Evolutionary conservation across 2,329 filamentous ascomycete species (phyloP), one percentile per base, ranked within the genome.

Genomic region (Calonectria leucothoes): DNA sequence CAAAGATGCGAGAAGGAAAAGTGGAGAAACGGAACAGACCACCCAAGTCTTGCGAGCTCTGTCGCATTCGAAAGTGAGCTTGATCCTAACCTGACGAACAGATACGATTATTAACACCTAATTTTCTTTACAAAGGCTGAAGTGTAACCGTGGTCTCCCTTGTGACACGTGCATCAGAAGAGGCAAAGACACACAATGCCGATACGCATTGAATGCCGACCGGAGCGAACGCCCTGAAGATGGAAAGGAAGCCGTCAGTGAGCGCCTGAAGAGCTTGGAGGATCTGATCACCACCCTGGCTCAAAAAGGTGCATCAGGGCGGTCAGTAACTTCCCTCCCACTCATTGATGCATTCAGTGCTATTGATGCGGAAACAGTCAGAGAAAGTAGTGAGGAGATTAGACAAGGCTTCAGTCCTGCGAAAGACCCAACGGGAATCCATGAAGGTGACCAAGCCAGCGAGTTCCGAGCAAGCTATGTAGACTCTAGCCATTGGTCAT

Each of bases 41-140:
- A 10, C 83, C 83, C 4, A 79, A 81, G 17, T 84, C 82, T 1
- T 84, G 83, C 42, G 82, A 84, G 71, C 81, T 79, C 3, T 84
- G 83, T 61, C 81, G 83, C 15, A 71, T 75, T 6, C 80, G 82
- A 63, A 84, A 84, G 82, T 84, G 63, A 51, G 79, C 74, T n/a
- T 4, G 10, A 25, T 45, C 7, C 20, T 27, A 11, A 17, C 20
- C n/a, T 23, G 48, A 4, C 27, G 23, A 25, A 8, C 25, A 10
- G 27, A 23, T 33, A 17, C 57, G 4, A 12, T 6, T 2, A 17
- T 7, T 25, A 35, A 42, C 12, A 61, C 29, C 12, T 74, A 5
- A 71, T 45, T 15, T 3, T 31, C 10, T 23, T 11, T 1, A 14
- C 0, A 1, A 17, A 84, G 83, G 39, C 59, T 83, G 10, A 83